Conservation (phyloP, 495 filamentous ascomycete species). For the Talaromyces ruber region DNA sequence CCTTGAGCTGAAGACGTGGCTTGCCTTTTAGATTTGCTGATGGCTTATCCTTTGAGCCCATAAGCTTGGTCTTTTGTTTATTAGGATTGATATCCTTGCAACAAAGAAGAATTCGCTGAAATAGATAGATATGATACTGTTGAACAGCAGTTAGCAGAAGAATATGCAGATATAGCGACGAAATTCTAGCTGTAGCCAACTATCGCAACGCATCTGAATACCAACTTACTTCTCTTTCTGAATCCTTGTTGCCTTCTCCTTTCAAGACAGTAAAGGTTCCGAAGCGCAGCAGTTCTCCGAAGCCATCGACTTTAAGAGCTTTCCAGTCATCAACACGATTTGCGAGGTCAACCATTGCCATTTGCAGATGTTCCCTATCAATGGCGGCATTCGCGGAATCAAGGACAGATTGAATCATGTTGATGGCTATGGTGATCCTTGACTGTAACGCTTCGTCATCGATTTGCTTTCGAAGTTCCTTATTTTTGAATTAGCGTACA, state of each 20-base stretch:
- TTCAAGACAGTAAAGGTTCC: constrained; percentile 94
- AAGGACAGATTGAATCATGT: constrained; percentile 67
- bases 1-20: constrained; percentile 84
- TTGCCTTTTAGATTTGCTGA: constrained; percentile 64
- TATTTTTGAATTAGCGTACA: constrained; percentile 7
- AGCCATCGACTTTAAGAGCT: constrained; percentile 77
- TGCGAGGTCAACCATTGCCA: constrained; percentile 73
- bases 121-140: constrained; percentile 96
- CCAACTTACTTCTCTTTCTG: constrained; percentile 65
- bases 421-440: constrained; percentile 64
- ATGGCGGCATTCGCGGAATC: constrained; percentile 83
- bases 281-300: constrained; percentile 80
- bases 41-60: constrained; percentile 57
- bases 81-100: constrained; percentile 91
- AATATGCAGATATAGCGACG: background rate
- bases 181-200: background rate
- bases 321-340: constrained; percentile 97
- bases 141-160: constrained; percentile 1
- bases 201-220: background rate
- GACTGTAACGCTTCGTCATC: constrained; percentile 58
- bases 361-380: constrained; percentile 69
- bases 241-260: constrained; percentile 65
- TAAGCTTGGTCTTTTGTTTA: constrained; percentile 70
- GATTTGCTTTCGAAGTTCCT: constrained; percentile 82
- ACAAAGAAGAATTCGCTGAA: constrained; percentile 89